Evolutionary conservation across 1,284 basidiomycete genomes (phyloP), one percentile per base, ranked within the genome.

Genomic region (Irpex sp.): DNA sequence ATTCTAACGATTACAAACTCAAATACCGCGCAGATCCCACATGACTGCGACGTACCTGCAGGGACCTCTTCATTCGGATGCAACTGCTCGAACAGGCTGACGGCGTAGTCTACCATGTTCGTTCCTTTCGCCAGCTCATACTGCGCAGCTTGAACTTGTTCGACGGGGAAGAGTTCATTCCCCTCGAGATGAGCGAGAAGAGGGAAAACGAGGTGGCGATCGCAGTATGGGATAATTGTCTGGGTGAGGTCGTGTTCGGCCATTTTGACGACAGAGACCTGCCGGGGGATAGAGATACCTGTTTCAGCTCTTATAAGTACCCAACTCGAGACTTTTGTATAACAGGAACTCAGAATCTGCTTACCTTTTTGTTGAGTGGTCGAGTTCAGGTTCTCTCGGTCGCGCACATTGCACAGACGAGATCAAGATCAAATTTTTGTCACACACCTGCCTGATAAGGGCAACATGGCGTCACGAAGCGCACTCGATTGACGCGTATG

Each of bases 51-150:
- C 81, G 63, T 68, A 91, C 91, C 91, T 74, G 79, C 72, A 9
- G 90, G 88, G 37, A 87, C 76, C 67, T 85, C 79, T 65, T 92
- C 78, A 63, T 88, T 87, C 0, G 91, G 88, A 71, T 91, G 78
- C 47, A 93, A 80, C 78, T 93, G 87, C 72, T 89, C 80, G 73
- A 94, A 94, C 68, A 97, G 77, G 69, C 83, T 83, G 65, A 90
- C 84, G 49, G 92, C 88, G 72, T 95, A 97, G 77, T 95, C 94
- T 65, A 96, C 89, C 94, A 97, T 96, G 77, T 97, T 97, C 58
- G 95, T 99, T 68, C 91, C 93, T 76, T 94, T 97, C 63, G 95
- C 94, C 61, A 98, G 89, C 74, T 98, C 96, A 92, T 98, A 97
- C 77, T 95, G 94, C 21, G 94, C 94, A 59, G 87, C 81, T 63